These are phyloP conservation scores for Aspergillus hancockii DNA, from an alignment of 495 filamentous ascomycete species.

Conservation along the genomic window DNA sequence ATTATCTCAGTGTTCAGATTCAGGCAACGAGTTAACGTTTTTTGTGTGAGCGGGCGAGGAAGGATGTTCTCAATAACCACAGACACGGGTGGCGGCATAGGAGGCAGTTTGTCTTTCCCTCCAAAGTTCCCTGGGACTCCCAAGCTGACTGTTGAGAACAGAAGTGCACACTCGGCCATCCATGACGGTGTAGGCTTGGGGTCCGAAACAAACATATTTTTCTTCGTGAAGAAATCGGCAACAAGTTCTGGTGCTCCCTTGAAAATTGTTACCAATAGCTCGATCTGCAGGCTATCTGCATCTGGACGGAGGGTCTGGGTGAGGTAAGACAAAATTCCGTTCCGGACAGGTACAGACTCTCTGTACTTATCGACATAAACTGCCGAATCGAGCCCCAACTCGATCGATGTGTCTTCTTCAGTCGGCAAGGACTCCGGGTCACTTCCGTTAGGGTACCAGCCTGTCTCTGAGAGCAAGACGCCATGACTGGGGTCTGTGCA, in stretches of 20 bases:
- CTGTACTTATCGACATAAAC: constrained; percentile 67
- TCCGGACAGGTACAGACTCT: constrained; percentile 69
- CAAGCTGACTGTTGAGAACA: constrained; percentile 75
- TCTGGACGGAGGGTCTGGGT: constrained; percentile 80
- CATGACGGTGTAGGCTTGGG: constrained; percentile 89
- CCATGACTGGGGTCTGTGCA: constrained; percentile 72
- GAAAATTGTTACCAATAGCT: constrained; percentile 79
- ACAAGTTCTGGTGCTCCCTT: constrained; percentile 79
- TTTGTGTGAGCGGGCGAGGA: constrained; percentile 77
- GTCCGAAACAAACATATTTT: constrained; percentile 80
- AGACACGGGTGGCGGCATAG: constrained; percentile 70
- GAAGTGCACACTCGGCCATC: constrained; percentile 87
- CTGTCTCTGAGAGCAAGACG: constrained; percentile 64
- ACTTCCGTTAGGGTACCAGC: constrained; percentile 71
- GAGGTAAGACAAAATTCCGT: constrained; percentile 72
- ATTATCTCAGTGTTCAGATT: constrained; percentile 72
- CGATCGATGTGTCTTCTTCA: constrained; percentile 53
- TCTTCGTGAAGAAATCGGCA: constrained; percentile 78
- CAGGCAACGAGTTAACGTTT: constrained; percentile 73
- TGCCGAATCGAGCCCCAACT: constrained; percentile 66
- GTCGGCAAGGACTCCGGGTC: constrained; percentile 51
- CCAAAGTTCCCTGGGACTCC: constrained; percentile 72
- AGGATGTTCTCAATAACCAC: constrained; percentile 82
- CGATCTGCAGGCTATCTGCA: constrained; percentile 74
- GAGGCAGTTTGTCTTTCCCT: constrained; percentile 49